Conservation (phyloP, 768 basidiomycete genomes). For the Tylopilus plumbeoviolaceoides region DNA sequence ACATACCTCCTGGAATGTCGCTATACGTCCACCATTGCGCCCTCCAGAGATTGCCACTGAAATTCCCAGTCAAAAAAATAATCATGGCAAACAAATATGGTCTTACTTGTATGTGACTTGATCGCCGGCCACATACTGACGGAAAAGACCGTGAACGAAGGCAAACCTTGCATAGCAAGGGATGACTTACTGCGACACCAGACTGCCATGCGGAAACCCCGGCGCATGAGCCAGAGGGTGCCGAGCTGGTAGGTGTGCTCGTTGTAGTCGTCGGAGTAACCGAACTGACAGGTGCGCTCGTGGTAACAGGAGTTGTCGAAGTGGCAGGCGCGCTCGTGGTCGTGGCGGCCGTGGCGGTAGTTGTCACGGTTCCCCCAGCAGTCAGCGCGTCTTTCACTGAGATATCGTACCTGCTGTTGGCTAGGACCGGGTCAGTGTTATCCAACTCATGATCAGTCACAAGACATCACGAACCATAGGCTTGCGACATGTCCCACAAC, state of each 20-base stretch:
- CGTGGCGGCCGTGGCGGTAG: not conserved
- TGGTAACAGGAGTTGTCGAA: conserved; percentile 14
- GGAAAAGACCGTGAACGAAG: not conserved
- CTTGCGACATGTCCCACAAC: conserved; percentile 46
- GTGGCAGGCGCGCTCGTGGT: conserved; percentile 9
- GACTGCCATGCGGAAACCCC: conserved; percentile 43
- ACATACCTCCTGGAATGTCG: conserved; percentile 35
- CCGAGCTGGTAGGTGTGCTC: conserved; percentile 3
- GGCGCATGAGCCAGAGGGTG: conserved; percentile 33
- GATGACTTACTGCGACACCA: conserved; percentile 34
- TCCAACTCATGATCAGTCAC: not conserved
- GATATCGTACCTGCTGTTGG: conserved; percentile 56
- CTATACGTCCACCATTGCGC: conserved; percentile 46
- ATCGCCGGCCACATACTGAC: conserved; percentile 41
- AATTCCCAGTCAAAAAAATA: not conserved
- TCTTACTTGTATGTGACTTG: conserved; percentile 42
- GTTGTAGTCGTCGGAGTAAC: conserved; percentile 8
- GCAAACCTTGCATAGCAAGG: no score
- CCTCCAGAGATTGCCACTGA: conserved; percentile 47
- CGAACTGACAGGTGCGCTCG: conserved; percentile 2
- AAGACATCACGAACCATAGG: conserved; percentile 31
- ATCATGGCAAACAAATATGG: no score
- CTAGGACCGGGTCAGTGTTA: conserved; percentile 22
- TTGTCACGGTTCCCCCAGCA: conserved; percentile 19
- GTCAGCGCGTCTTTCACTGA: conserved; percentile 55